A percentile compares a stretch with the other conserved stretches of the same genome.
Conservation (phyloP, 1,284 basidiomycete species). For the Gomphus sp. region DNA sequence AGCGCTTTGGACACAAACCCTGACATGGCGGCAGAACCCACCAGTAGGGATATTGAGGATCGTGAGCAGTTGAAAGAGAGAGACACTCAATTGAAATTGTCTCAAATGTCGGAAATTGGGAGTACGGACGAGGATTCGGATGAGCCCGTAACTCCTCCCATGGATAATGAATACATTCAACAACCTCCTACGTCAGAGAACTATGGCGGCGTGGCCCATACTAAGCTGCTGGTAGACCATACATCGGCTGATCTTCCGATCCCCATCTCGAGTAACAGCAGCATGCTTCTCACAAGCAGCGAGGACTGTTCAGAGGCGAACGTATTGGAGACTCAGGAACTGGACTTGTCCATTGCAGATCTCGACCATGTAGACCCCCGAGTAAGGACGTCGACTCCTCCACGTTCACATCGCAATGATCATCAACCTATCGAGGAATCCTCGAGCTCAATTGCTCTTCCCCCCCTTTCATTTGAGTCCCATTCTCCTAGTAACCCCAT, state of each 20-base stretch:
- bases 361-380: neutral
- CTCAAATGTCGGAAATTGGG: neutral
- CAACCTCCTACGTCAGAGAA: neutral
- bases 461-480: constrained; percentile 4
- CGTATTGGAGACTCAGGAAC: neutral
- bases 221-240: neutral
- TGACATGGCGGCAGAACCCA: neutral
- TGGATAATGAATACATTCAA: neutral
- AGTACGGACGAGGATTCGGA: constrained; percentile 7
- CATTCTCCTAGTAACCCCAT: constrained; percentile 5
- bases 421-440: neutral
- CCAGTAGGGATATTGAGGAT: neutral
- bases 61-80: neutral
- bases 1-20: neutral
- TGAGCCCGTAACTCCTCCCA: constrained; percentile 1
- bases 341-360: constrained; percentile 1
- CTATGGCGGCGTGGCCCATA: neutral
- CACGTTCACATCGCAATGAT: neutral
- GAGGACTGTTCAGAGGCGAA: neutral
- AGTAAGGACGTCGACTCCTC: constrained; percentile 4
- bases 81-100: neutral
- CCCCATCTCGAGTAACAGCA: neutral
- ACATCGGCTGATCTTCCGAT: neutral
- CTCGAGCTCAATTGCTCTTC: neutral
- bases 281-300: neutral